phyloP scores from a whole-genome alignment of 805 yeast genomes.

The Zygoascus flipseniorum region DNA sequence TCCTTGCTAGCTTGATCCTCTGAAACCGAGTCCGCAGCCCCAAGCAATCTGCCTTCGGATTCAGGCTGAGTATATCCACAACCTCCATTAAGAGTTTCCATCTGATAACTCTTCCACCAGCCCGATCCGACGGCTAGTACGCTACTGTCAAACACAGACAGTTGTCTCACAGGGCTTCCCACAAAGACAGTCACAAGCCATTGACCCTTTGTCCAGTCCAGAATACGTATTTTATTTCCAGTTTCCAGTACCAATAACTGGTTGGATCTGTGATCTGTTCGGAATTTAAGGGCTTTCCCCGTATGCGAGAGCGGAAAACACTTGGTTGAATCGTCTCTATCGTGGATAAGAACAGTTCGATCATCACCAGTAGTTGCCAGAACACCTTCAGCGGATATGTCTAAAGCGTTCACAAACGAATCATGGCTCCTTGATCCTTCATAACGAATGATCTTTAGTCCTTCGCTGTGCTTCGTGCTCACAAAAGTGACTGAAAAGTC shows the following conservation, averaged over 20 bases:
- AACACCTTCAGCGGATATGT: conserved; percentile 24
- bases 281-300: conserved; percentile 27
- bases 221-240: conserved; percentile 25
- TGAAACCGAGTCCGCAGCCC: neutral
- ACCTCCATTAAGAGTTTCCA: conserved; percentile 25
- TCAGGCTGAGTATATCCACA: conserved; percentile 27
- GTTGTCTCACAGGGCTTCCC: conserved; percentile 15
- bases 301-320: conserved; percentile 15
- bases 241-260: conserved; percentile 29
- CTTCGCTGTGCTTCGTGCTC: conserved; percentile 4
- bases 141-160: conserved; percentile 19
- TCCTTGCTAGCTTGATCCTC: neutral
- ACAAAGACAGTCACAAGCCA: conserved; percentile 30
- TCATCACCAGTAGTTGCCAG: conserved; percentile 30
- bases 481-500: conserved; percentile 15
- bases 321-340: conserved; percentile 8
- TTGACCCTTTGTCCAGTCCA: conserved; percentile 28
- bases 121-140: conserved; percentile 29
- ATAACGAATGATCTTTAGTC: neutral
- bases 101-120: conserved; percentile 28
- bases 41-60: conserved; percentile 19
- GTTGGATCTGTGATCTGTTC: conserved; percentile 28
- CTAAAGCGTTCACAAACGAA: conserved; percentile 25
- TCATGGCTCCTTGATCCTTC: conserved; percentile 15
- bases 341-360: conserved; percentile 25